Evolutionary conservation across 1,139 yeast genomes (phyloP).

Genomic region (Casaregolazyma lundiana): DNA sequence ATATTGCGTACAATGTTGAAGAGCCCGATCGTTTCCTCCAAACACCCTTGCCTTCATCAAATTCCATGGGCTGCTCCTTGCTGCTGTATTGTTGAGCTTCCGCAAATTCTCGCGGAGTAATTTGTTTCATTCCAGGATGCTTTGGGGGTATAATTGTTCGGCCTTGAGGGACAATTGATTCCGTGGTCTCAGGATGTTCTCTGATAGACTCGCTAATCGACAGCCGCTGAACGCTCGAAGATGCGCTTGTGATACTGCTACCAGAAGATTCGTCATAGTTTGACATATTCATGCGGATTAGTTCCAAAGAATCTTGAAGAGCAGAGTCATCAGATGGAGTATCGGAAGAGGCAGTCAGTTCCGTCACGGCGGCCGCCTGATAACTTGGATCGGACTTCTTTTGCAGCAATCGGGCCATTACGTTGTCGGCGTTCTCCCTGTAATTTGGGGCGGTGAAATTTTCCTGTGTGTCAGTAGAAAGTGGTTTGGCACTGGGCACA

Average conservation of each 20-base stretch:
- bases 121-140: constrained; percentile 21
- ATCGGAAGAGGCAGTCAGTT: background rate
- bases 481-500: background rate
- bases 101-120: constrained; percentile 24
- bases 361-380: background rate
- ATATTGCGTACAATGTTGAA: constrained; percentile 19
- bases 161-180: background rate
- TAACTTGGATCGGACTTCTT: background rate
- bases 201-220: constrained; percentile 1
- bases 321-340: background rate
- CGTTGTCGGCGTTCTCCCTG: background rate
- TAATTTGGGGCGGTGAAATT: background rate
- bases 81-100: constrained; percentile 3
- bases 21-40: constrained; percentile 15
- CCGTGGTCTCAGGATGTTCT: background rate
- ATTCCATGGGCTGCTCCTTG: constrained; percentile 33
- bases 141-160: no score
- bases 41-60: constrained; percentile 4
- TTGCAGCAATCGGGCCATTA: background rate
- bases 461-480: background rate
- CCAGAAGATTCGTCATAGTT: background rate
- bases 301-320: background rate
- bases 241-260: background rate
- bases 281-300: background rate
- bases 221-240: background rate